Base-by-base conservation (phyloP, 2,329 filamentous ascomycete species). In the Calycina marina region DNA sequence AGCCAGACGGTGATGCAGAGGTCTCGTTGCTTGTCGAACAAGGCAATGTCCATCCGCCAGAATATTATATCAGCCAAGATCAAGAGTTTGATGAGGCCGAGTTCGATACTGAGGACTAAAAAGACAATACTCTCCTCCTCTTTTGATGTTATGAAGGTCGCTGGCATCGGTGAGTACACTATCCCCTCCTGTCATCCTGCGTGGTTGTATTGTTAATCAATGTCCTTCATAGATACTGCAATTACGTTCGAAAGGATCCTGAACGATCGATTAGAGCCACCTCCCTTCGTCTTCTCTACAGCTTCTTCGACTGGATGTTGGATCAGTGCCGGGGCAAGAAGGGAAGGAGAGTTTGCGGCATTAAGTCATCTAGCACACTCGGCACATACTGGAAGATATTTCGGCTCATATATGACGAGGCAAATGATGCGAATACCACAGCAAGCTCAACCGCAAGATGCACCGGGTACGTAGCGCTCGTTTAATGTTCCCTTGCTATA, bases 381-480 rank as follows among this genome's bases (percentile, higher is more conserved):
- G 32, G 26, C 9, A 34, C 11, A 29, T 34, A 34, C 18, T 34
- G 17, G 26, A 34, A 30, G 18, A 16, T 29, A 25, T 30, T 34
- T 18, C 18, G 18, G 26, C 26, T 29, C 14, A 25, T 30, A 17
- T 25, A 34, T 25, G 14, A 34, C 11, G 12, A 25, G 20, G 18
- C 34, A 16, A 37, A 36, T 25, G 17, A 36, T 34, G 14, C 34
- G 33, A 44, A 46, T 34, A 43, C 43, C 3, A 15, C 37, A 20
- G 30, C 35, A 40, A 40, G 37, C 35, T 43, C 4, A 45, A 43
- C 31, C 37, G 33, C 32, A 5, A 41, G 4, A 43, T 41, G 16
- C 22, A 44, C 30, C 17, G 27, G 25, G 40, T 44, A 33, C 40
- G 34, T 40, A 34, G 11, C 26, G 3, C 16, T 38, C 30, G 27